These are phyloP conservation scores for Lepidium africanum DNA, from an alignment of 345 rosid species.

Conservation along the genomic window DNA sequence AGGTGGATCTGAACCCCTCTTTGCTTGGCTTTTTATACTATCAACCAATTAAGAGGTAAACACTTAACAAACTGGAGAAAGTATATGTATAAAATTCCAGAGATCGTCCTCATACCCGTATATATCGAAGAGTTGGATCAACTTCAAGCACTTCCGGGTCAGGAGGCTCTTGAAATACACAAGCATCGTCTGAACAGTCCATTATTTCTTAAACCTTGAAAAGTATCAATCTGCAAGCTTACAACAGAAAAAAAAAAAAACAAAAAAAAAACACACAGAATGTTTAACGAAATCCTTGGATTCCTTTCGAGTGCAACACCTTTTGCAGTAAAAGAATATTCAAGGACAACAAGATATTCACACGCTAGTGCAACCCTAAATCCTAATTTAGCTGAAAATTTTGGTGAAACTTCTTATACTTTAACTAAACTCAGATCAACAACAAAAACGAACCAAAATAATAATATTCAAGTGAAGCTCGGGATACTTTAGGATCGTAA, in stretches of 20 bases:
- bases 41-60: neutral
- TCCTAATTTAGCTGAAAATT: neutral
- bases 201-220: conserved; percentile 19
- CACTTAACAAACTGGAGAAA: neutral
- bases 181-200: conserved; percentile 39
- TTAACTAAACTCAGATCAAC: neutral
- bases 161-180: conserved; percentile 43
- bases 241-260: neutral
- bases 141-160: conserved; percentile 57
- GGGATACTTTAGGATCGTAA: neutral
- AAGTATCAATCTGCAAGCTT: conserved; percentile 8
- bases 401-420: neutral
- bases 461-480: neutral
- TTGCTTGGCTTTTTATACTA: neutral
- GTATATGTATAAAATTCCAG: neutral
- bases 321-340: neutral
- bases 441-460: neutral
- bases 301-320: neutral
- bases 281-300: neutral
- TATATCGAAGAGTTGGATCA: conserved; percentile 59
- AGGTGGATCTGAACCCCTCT: neutral
- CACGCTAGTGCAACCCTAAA: neutral
- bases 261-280: neutral
- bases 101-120: conserved; percentile 33
- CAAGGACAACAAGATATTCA: neutral